These are phyloP conservation scores for Passalora sequoiae DNA, from an alignment of 2,329 filamentous ascomycete species.

Conservation along the genomic window DNA sequence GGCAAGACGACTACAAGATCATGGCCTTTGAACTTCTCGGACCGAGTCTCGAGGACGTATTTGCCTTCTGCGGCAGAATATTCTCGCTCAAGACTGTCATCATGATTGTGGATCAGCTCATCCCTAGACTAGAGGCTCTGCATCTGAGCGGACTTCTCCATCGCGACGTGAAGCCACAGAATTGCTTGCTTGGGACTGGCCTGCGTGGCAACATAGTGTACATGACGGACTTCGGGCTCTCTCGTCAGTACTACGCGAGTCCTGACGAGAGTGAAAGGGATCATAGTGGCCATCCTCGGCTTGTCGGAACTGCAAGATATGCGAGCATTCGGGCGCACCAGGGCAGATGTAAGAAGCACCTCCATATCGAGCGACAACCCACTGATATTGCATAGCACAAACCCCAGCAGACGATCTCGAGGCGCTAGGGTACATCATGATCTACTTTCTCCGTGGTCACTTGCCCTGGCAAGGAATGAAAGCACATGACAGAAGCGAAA, in stretches of 20 bases:
- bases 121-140: slow-evolving; percentile 1
- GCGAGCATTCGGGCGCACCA: slow-evolving; percentile 4
- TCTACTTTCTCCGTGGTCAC: slow-evolving; percentile 5
- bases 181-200: slow-evolving; percentile 7
- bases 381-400: slow-evolving; percentile 6
- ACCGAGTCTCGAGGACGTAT: slow-evolving; percentile 22
- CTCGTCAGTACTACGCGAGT: slow-evolving; percentile 1
- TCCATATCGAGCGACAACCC: not conserved
- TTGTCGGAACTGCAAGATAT: slow-evolving; percentile 5
- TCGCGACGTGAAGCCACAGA: slow-evolving; percentile 6
- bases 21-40: slow-evolving; percentile 25
- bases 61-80: slow-evolving; percentile 14
- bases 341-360: slow-evolving; percentile 1
- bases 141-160: slow-evolving; percentile 3
- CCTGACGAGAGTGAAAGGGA: slow-evolving; percentile 3
- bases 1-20: slow-evolving; percentile 20
- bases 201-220: slow-evolving; percentile 3
- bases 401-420: slow-evolving; percentile 6
- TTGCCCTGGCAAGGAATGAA: slow-evolving; percentile 7
- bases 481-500: slow-evolving; percentile 4
- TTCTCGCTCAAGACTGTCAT: slow-evolving; percentile 14
- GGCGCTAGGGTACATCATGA: slow-evolving; percentile 6
- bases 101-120: slow-evolving; percentile 10
- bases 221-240: slow-evolving; percentile 5
- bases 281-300: slow-evolving; percentile 1